Percentiles rank a stretch among this genome's conserved stretches.
These are phyloP conservation scores for Alternaria consortialis DNA, from an alignment of 2,329 filamentous ascomycete genomes.

Conservation along the genomic window DNA sequence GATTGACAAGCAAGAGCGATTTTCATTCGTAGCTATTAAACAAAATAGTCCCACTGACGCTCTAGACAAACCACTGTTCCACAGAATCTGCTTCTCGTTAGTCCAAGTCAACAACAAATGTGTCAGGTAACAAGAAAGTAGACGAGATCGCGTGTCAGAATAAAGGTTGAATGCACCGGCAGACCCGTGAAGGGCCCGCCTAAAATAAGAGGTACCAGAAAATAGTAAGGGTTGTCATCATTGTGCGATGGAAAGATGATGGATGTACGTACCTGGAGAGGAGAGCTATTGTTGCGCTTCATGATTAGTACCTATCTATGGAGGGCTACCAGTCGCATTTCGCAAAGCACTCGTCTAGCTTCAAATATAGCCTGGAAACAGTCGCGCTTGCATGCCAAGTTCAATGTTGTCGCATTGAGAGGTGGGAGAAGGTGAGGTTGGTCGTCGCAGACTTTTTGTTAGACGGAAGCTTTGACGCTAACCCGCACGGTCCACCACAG, in stretches of 20 bases:
- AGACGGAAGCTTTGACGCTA: slow-evolving; percentile 16
- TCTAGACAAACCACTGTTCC: too few species aligned
- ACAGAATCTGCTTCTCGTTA: slow-evolving; percentile 15
- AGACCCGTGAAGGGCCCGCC: slow-evolving; percentile 39
- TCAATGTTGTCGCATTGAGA: background rate
- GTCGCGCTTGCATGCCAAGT: background rate
- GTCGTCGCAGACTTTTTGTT: slow-evolving; percentile 21
- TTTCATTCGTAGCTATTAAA: background rate
- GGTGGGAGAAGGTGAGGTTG: slow-evolving; percentile 10
- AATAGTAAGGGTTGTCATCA: slow-evolving; percentile 33
- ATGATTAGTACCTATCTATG: slow-evolving; percentile 51
- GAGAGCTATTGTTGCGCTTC: background rate
- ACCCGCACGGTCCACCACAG: slow-evolving; percentile 20
- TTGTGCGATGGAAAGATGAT: slow-evolving; percentile 13
- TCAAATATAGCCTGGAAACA: slow-evolving; percentile 1
- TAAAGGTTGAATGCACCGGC: slow-evolving; percentile 50
- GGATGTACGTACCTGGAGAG: background rate
- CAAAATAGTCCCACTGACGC: background rate
- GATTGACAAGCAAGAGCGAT: background rate
- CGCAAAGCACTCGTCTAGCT: background rate
- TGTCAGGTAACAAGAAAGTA: slow-evolving; percentile 5
- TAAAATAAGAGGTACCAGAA: slow-evolving; percentile 87
- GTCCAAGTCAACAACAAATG: slow-evolving; percentile 10
- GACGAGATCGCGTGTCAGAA: slow-evolving; percentile 39
- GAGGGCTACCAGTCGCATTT: slow-evolving; percentile 12